Conservation (phyloP, 2,329 filamentous ascomycete genomes). For the Claviceps quebecensis region DNA sequence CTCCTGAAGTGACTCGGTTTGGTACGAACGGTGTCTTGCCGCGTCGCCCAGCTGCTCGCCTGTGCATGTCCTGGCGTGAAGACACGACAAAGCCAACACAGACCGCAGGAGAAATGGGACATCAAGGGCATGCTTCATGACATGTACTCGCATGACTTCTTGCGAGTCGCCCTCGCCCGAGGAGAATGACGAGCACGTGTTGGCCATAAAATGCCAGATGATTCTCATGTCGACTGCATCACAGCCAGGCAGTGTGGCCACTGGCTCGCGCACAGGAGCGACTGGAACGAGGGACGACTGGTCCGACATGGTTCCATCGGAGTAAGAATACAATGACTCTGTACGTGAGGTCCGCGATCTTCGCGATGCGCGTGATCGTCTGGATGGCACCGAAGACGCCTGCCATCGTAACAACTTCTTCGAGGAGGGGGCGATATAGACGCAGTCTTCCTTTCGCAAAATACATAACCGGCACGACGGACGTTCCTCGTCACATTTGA, state of each 20-base stretch:
- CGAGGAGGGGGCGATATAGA: conserved; percentile 20
- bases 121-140: conserved; percentile 36
- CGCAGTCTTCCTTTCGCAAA: conserved; percentile 32
- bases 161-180: conserved; percentile 21
- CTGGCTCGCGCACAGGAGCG: conserved; percentile 10
- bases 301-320: neutral
- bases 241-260: conserved; percentile 1
- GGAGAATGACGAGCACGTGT: conserved; percentile 32
- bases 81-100: conserved; percentile 35
- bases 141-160: conserved; percentile 28
- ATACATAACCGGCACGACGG: conserved; percentile 36
- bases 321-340: neutral
- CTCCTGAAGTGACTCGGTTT: conserved; percentile 34
- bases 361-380: neutral
- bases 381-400: neutral
- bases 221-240: conserved; percentile 36
- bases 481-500: conserved; percentile 39
- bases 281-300: neutral
- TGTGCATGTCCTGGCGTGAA: conserved; percentile 19
- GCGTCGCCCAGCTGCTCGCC: conserved; percentile 13
- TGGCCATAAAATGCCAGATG: conserved; percentile 39
- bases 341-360: neutral
- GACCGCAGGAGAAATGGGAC: conserved; percentile 42
- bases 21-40: conserved; percentile 28
- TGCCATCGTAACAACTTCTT: neutral